Evolutionary conservation across 2,329 filamentous ascomycete species (phyloP), one percentile per base, ranked within the genome.

Genomic region (Elsinoe arachidis): DNA sequence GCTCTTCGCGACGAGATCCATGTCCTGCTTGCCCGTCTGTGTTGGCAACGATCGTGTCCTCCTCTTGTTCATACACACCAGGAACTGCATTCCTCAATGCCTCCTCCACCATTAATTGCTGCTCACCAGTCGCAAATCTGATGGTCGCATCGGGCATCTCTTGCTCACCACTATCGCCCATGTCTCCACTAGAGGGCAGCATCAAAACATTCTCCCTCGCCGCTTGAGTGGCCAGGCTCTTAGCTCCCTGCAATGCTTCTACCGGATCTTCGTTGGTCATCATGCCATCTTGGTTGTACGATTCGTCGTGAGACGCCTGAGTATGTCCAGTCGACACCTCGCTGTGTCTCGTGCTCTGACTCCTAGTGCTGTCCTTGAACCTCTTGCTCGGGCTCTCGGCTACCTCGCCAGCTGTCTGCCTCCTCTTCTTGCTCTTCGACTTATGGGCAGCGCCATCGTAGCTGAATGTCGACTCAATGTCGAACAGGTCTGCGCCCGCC

Each of bases 161-260:
- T 26, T 38, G 12, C 6, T 4, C 34, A n/a, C 11, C 49, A 53
- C 6, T 5, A 3, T 39, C 49, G 17, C 12, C 49, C 15, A 39
- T n/a, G 6, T 38, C 33, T 38, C 49, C 49, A 39, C 49, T 53
- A 38, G 49, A 53, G 38, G 49, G 49, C 19, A 19, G 34, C 34
- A 53, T 23, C 3, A 56, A n/a, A 10, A 56, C 54, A 14, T 56
- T 56, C 26, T 56, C 54, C 14, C 54, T 38, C 3, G 54, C 39
- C 12, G 26, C 17, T 33, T 56, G 54, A n/a, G 49, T 53, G 9
- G 17, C 35, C 15, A 53, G 17, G 34, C 49, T 53, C 49, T 19
- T 39, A 53, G 49, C 49, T 39, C 49, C 49, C 17, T 53, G 30
- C 49, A 53, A 12, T 2, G 49, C 9, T 12, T 39, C 49, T 1